A percentile compares a stretch with the other conserved stretches of the same genome.
Evolutionary conservation across 352 stramenopile genomes (phyloP).

Genomic region (Aphanomyces invadans): DNA sequence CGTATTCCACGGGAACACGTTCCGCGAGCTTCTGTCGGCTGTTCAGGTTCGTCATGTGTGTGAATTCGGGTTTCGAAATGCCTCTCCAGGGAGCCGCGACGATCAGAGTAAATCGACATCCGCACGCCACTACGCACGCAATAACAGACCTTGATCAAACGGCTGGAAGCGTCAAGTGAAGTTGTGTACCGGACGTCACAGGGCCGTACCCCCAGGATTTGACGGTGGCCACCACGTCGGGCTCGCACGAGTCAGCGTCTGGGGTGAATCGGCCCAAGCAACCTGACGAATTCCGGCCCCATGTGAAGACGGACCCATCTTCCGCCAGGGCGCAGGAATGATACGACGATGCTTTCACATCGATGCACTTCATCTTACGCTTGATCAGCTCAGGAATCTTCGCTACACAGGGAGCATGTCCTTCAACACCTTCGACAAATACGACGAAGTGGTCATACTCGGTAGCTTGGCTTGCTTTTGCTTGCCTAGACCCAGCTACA

Average conservation of each 20-base stretch:
- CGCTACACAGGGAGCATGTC: background rate
- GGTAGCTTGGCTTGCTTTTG: slow-evolving; percentile 52
- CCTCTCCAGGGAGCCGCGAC: slow-evolving; percentile 37
- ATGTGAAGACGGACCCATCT: slow-evolving; percentile 63
- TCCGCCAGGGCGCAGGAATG: slow-evolving; percentile 46
- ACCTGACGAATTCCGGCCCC: slow-evolving; percentile 47
- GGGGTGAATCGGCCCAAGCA: slow-evolving; percentile 42
- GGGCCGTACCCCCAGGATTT: slow-evolving; percentile 18
- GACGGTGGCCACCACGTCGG: slow-evolving; percentile 37
- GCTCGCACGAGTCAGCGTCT: slow-evolving; percentile 36
- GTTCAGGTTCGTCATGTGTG: background rate
- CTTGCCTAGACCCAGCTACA: slow-evolving; percentile 52
- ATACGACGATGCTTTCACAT: slow-evolving; percentile 45
- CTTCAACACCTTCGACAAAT: background rate
- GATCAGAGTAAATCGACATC: slow-evolving; percentile 53
- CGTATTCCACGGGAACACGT: background rate
- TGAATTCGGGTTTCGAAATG: slow-evolving; percentile 3
- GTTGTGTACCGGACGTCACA: slow-evolving; percentile 1
- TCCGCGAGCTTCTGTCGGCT: background rate
- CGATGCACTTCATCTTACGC: slow-evolving; percentile 39
- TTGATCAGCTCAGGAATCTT: slow-evolving; percentile 42
- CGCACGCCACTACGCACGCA: slow-evolving; percentile 49
- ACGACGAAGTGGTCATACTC: slow-evolving; percentile 34
- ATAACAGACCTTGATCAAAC: slow-evolving; percentile 42
- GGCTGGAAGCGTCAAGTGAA: slow-evolving; percentile 18